Conservation (phyloP, 352 stramenopile species). For the Globisporangium sylvaticum region DNA sequence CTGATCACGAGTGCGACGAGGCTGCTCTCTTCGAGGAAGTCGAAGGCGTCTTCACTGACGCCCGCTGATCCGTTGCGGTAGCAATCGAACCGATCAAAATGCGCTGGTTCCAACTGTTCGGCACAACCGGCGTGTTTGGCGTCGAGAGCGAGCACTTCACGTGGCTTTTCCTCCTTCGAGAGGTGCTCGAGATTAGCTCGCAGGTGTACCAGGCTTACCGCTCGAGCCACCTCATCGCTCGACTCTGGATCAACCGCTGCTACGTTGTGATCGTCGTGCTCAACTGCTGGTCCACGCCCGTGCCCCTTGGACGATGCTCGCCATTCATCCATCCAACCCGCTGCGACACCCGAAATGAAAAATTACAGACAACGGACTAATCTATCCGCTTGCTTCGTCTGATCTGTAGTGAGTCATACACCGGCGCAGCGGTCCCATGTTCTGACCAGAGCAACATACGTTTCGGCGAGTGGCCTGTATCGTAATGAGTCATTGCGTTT, state of each 20-base stretch:
- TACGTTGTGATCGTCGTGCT: constrained; percentile 16
- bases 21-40: constrained; percentile 25
- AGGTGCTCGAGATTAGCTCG: constrained; percentile 6
- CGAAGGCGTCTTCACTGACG: constrained; percentile 12
- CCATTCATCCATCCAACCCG: too few relatives aligned
- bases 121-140: not conserved
- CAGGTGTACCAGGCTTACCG: constrained; percentile 16
- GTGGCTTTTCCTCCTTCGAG: not conserved
- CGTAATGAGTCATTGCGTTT: too few relatives aligned
- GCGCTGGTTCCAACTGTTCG: not conserved
- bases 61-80: constrained; percentile 17
- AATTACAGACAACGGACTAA: too few relatives aligned
- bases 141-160: not conserved
- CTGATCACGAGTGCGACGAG: constrained; percentile 34
- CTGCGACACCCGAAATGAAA: too few relatives aligned
- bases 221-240: constrained; percentile 9
- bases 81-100: constrained; percentile 9
- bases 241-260: constrained; percentile 18
- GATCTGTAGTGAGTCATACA: too few relatives aligned
- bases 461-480: too few relatives aligned
- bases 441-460: too few relatives aligned
- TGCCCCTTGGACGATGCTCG: too few relatives aligned
- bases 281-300: constrained; percentile 18
- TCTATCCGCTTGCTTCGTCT: too few relatives aligned
- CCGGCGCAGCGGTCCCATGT: too few relatives aligned